Evolutionary conservation across 805 yeast species (phyloP), one percentile per base, ranked within the genome.

Genomic region (Saturnispora serradocipensis): DNA sequence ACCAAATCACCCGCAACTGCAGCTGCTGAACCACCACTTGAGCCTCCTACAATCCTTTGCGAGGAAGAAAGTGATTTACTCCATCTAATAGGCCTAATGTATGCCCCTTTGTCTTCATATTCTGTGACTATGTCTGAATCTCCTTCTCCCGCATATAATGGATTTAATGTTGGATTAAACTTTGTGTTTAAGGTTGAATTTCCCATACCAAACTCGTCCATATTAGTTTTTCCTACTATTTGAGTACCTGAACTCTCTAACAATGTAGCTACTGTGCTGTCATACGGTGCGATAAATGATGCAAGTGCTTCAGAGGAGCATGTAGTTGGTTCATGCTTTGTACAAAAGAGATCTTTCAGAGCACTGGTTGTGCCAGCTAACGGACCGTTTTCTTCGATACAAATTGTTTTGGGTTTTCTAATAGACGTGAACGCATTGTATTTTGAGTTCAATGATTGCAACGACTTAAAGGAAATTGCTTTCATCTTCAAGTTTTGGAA

Each of bases 151-250:
- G 9, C 28, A 54, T 64, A 72, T 24, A 61, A 43, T 11, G 84
- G 82, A 59, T 86, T 86, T 3, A 69, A 52, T 0, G 84, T 74
- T 1, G 84, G 73, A 0, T 89, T 90, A 60, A 67, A 78, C 48
- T 60, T 57, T 0, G 85, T 75, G 58, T 78, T 73, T 2, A 79
- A 69, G 13, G 80, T 83, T 1, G 82, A 75, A 11, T 87, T 82
- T 10, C 99, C 99, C 99, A 93, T 93, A 2, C 96, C 99, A 70
- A 93, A 93, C 68, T 93, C 97, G 68, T 93, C 99, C 78, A 93
- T 72, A 59, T 91, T 93, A 2, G 95, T 77, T 65, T 91, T 93
- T 0, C 97, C 99, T 1, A 82, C 70, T 5, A 81, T 61, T 0
- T 61, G 55, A 15, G 77, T 75, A 0, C 89, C 88, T 2, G 73